These are phyloP conservation scores for Cutaneotrichosporon sp. DNA, from an alignment of 1,284 basidiomycete genomes.

Conservation along the genomic window DNA sequence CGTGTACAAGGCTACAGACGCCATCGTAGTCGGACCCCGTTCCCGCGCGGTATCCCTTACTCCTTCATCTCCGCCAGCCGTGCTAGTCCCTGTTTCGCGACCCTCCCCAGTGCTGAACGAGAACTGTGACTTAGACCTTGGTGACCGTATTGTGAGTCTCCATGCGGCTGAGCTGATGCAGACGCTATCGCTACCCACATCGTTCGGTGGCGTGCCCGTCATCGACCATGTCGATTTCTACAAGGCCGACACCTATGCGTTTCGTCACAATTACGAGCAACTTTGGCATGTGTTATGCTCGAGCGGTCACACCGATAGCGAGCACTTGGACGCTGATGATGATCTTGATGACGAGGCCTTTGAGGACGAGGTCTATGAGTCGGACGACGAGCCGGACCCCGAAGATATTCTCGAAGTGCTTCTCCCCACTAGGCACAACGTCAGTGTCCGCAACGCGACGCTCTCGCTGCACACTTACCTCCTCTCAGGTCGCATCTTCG, in stretches of 20 bases:
- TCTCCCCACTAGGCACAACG: neutral
- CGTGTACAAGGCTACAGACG: neutral
- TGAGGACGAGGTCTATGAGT: neutral
- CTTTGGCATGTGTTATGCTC: neutral
- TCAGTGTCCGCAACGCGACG: neutral
- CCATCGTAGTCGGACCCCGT: neutral
- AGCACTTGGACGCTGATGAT: neutral
- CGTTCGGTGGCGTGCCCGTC: neutral
- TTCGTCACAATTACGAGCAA: neutral
- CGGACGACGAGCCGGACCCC: neutral
- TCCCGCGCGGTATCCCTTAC: neutral
- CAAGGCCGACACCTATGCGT: neutral
- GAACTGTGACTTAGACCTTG: neutral
- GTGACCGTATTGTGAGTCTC: neutral
- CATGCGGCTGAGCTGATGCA: neutral
- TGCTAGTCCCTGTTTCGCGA: neutral
- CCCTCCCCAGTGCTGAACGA: neutral
- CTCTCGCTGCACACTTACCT: neutral
- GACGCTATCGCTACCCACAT: neutral
- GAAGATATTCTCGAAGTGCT: neutral
- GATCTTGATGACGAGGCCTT: neutral
- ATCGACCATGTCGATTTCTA: neutral
- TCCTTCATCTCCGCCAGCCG: neutral
- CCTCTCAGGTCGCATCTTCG: constrained; percentile 2
- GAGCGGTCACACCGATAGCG: neutral